A percentile compares a stretch with the other conserved stretches of the same genome.
Evolutionary conservation across 2,329 filamentous ascomycete species (phyloP).

Genomic region (Aspergillus melleus): DNA sequence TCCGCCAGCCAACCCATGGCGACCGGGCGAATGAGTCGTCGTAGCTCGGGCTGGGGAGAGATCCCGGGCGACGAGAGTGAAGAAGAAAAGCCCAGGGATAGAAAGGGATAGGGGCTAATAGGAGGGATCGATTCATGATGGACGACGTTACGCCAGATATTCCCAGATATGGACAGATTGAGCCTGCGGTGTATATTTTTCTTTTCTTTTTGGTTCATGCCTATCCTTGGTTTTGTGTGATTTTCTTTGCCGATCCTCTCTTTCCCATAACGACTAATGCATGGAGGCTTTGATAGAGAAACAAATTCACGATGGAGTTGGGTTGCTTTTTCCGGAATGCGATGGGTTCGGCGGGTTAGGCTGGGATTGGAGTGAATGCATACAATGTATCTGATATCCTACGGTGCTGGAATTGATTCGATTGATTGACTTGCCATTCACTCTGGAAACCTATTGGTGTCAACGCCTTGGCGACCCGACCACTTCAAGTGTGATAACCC

Average conservation of each 20-base stretch:
- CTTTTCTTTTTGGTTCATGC: constrained; percentile 6
- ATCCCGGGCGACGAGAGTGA: constrained; percentile 41
- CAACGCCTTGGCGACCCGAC: background rate
- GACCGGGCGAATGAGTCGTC: constrained; percentile 41
- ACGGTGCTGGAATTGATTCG: background rate
- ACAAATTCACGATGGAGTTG: background rate
- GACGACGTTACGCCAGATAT: constrained; percentile 4
- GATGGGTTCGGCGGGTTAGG: background rate
- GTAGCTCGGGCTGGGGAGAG: constrained; percentile 48
- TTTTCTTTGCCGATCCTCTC: background rate
- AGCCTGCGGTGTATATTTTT: constrained; percentile 4
- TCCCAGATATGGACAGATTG: constrained; percentile 2
- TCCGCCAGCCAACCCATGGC: constrained; percentile 28
- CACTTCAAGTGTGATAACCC: background rate
- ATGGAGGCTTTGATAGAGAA: constrained; percentile 5
- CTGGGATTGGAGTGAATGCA: background rate
- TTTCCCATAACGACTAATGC: constrained; percentile 10
- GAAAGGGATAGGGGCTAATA: constrained; percentile 1
- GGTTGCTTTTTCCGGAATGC: background rate
- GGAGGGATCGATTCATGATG: constrained; percentile 1
- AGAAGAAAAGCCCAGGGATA: constrained; percentile 26
- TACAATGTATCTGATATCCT: constrained; percentile 2
- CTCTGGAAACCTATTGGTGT: background rate
- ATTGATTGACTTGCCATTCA: background rate
- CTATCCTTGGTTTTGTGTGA: background rate